These are phyloP conservation scores for Parasitella parasitica DNA, from an alignment of 371 early-diverging fungal species.

Conservation along the genomic window DNA sequence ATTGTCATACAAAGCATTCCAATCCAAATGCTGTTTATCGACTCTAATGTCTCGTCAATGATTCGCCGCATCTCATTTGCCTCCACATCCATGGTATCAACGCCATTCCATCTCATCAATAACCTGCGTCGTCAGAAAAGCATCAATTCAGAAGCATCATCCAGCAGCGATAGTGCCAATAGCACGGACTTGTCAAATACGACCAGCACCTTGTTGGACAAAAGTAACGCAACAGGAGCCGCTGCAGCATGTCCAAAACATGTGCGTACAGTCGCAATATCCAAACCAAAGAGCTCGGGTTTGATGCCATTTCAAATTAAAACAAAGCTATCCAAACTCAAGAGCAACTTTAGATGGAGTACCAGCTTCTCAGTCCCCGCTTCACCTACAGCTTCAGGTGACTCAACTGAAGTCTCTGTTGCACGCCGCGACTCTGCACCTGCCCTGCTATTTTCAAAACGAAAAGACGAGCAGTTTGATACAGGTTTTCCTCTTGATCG, in stretches of 20 bases:
- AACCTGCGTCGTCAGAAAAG: slow-evolving; percentile 12
- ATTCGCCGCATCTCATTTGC: slow-evolving; percentile 20
- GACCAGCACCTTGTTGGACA: background rate
- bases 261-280: background rate
- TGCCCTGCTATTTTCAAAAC: background rate
- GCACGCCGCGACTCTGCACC: slow-evolving; percentile 17
- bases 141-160: background rate
- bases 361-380: background rate
- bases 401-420: background rate
- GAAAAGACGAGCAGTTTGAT: background rate
- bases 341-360: background rate
- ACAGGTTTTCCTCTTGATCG: background rate
- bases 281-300: background rate
- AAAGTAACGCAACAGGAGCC: background rate
- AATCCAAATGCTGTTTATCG: slow-evolving; percentile 20
- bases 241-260: background rate
- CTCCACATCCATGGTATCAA: slow-evolving; percentile 19
- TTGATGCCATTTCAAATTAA: background rate
- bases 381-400: background rate
- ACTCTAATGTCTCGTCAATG: background rate
- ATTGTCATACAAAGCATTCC: slow-evolving; percentile 26
- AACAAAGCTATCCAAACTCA: background rate
- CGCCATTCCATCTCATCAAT: slow-evolving; percentile 2
- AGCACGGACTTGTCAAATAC: background rate
- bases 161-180: background rate